These are phyloP conservation scores for Coemansia sp. DNA, from an alignment of 192 early-diverging fungal species.

Conservation along the genomic window DNA sequence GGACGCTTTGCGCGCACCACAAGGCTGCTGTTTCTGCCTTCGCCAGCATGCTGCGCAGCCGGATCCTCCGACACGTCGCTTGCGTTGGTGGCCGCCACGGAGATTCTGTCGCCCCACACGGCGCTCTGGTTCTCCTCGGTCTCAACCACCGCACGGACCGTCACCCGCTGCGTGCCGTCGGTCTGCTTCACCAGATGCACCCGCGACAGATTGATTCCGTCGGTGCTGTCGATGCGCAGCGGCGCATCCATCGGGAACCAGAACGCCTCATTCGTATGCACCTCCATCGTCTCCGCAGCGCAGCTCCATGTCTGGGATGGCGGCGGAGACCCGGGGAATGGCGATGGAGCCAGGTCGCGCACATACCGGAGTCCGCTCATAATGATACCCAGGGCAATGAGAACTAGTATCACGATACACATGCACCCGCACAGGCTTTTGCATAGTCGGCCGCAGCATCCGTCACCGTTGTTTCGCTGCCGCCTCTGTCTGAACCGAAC, in stretches of 20 bases:
- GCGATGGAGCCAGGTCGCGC: neutral
- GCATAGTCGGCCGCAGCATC: slow-evolving; percentile 16
- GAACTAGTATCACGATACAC: slow-evolving; percentile 20
- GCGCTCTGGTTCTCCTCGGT: slow-evolving; percentile 3
- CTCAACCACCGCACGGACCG: slow-evolving; percentile 33
- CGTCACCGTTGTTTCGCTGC: neutral
- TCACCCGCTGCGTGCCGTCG: neutral
- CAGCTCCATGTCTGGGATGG: slow-evolving; percentile 27
- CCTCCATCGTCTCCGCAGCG: neutral
- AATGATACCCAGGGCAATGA: slow-evolving; percentile 2
- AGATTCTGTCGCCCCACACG: slow-evolving; percentile 12
- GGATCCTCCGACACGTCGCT: neutral
- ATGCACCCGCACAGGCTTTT: slow-evolving; percentile 16
- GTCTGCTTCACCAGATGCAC: slow-evolving; percentile 13
- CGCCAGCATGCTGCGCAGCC: neutral
- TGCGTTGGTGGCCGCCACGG: neutral
- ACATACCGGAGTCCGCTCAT: neutral
- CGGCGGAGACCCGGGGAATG: slow-evolving; percentile 1
- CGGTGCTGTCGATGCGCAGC: slow-evolving; percentile 26
- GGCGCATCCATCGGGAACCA: neutral
- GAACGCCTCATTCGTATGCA: slow-evolving; percentile 16
- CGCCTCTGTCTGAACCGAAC: slow-evolving; percentile 3
- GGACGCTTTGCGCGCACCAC: slow-evolving; percentile 12
- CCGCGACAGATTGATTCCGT: slow-evolving; percentile 25
- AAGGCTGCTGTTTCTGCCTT: neutral